Conservation (phyloP, 2,329 filamentous ascomycete species). For the Colletotrichum echinochloae region DNA sequence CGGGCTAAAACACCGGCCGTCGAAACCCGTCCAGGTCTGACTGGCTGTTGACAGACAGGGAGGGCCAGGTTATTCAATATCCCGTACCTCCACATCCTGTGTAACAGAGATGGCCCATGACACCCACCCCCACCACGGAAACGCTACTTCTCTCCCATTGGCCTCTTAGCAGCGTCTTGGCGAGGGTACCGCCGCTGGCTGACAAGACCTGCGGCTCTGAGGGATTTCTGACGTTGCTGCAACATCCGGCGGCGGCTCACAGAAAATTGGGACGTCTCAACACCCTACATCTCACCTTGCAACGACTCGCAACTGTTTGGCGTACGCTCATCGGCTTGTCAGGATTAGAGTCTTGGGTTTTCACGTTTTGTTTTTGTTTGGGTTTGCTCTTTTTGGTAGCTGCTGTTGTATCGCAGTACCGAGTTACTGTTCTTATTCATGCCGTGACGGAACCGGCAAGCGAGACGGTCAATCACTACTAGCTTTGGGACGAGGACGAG, state of each 20-base stretch:
- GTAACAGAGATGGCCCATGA: slow-evolving; percentile 14
- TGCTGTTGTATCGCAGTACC: not conserved
- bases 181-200: slow-evolving; percentile 4
- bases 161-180: not conserved
- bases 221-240: slow-evolving; percentile 36
- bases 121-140: not conserved
- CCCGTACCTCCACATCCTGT: slow-evolving; percentile 13
- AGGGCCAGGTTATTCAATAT: not conserved
- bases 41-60: not conserved
- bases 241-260: slow-evolving; percentile 25
- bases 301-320: slow-evolving; percentile 14
- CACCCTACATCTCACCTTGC: not conserved
- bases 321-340: not conserved
- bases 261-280: slow-evolving; percentile 10
- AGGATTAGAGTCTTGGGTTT: not conserved
- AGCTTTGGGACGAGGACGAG: slow-evolving; percentile 11
- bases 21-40: not conserved
- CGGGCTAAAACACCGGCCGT: slow-evolving; percentile 25
- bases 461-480: not conserved
- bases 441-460: not conserved
- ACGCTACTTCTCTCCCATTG: slow-evolving; percentile 27
- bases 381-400: not conserved
- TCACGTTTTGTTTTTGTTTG: not conserved
- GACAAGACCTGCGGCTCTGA: slow-evolving; percentile 18
- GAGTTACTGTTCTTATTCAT: not conserved